phyloP scores from a whole-genome alignment of 1,284 basidiomycete genomes.

The Boletellus deceptivus region DNA sequence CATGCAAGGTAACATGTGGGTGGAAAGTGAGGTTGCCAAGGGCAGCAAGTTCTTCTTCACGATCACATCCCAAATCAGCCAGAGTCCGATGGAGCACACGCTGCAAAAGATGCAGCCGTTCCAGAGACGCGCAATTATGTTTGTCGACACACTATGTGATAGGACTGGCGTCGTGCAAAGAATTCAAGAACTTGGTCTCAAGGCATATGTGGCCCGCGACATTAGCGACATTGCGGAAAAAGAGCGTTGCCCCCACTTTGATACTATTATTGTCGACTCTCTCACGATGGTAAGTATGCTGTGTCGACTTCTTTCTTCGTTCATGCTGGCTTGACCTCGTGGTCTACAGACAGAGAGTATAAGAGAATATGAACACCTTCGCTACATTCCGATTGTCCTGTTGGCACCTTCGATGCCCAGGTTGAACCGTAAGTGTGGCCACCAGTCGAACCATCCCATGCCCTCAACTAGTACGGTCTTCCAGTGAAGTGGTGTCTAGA shows the following conservation, averaged over 20 bases:
- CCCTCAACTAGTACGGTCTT: slow-evolving; percentile 9
- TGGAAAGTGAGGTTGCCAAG: slow-evolving; percentile 88
- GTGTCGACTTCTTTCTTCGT: slow-evolving; percentile 7
- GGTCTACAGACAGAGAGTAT: slow-evolving; percentile 74
- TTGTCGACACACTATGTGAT: slow-evolving; percentile 86
- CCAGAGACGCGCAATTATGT: slow-evolving; percentile 78
- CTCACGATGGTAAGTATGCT: slow-evolving; percentile 67
- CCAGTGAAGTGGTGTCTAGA: slow-evolving; percentile 89
- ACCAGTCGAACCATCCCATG: slow-evolving; percentile 1
- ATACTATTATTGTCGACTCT: slow-evolving; percentile 95
- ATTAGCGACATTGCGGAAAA: slow-evolving; percentile 79
- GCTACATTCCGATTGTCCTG: slow-evolving; percentile 97
- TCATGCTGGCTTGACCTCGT: slow-evolving; percentile 14
- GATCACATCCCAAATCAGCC: slow-evolving; percentile 81
- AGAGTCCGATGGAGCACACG: slow-evolving; percentile 69
- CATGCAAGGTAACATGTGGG: slow-evolving; percentile 99
- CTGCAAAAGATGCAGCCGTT: slow-evolving; percentile 78
- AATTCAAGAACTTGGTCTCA: slow-evolving; percentile 81
- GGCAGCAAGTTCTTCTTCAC: slow-evolving; percentile 99
- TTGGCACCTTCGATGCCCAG: slow-evolving; percentile 77
- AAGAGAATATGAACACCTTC: slow-evolving; percentile 89
- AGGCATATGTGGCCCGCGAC: slow-evolving; percentile 76
- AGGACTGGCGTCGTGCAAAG: slow-evolving; percentile 75
- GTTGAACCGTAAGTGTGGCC: slow-evolving; percentile 61
- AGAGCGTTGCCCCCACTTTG: slow-evolving; percentile 84